Percentiles rank a stretch among this genome's conserved stretches.
Evolutionary conservation across 2,329 filamentous ascomycete genomes (phyloP).

Genomic region (Seiridium unicorne): DNA sequence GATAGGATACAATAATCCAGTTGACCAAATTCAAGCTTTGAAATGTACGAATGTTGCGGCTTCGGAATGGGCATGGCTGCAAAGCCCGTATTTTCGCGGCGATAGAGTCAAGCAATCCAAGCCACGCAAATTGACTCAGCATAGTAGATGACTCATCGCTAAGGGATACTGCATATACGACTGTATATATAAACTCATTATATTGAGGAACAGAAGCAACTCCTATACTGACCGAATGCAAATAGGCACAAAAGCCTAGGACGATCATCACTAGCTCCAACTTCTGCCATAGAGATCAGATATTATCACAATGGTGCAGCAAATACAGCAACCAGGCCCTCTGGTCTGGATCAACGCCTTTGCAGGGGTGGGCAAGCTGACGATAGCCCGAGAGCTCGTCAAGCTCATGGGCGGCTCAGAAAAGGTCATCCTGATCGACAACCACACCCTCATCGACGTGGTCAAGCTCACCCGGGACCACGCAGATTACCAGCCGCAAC

Average conservation of each 20-base stretch:
- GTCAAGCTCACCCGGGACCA: neutral
- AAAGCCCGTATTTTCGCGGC: no score
- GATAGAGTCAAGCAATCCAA: no score
- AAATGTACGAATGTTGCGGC: neutral
- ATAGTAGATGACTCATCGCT: no score
- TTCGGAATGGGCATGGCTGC: neutral
- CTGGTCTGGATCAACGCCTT: neutral
- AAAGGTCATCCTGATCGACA: neutral
- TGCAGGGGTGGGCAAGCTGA: neutral
- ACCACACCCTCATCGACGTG: neutral
- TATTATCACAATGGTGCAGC: neutral
- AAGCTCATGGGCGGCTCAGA: neutral
- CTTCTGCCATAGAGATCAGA: neutral
- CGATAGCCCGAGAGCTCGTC: neutral
- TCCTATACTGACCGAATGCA: no score
- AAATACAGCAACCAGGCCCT: neutral
- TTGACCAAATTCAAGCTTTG: neutral
- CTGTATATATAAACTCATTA: no score
- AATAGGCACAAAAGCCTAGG: no score
- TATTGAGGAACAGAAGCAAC: no score
- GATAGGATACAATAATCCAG: slow-evolving; percentile 22
- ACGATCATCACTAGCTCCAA: neutral
- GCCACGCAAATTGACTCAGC: no score
- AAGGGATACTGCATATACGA: no score
- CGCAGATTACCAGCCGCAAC: neutral